These are phyloP conservation scores for Oryza australiensis DNA, from an alignment of 176 grass and related monocot genomes.

Conservation along the genomic window DNA sequence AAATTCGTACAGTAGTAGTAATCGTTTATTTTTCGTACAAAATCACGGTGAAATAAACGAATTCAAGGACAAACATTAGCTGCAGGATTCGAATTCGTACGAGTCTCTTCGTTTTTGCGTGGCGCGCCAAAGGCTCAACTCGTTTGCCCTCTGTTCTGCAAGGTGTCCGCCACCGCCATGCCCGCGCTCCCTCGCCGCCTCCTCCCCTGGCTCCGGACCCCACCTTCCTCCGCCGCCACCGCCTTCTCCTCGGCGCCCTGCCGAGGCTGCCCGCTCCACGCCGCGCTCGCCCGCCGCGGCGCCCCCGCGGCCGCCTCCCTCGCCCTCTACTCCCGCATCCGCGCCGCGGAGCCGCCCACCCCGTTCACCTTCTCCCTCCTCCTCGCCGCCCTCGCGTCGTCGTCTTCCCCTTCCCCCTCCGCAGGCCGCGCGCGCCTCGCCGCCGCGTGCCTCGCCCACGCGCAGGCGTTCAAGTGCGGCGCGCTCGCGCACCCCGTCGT, in stretches of 20 bases:
- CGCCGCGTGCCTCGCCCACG: constrained; percentile 44
- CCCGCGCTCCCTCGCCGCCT: not conserved
- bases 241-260: constrained; percentile 27
- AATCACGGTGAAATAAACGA: not conserved
- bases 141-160: not conserved
- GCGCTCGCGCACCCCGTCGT: constrained; percentile 53
- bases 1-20: not conserved
- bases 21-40: not conserved
- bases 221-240: not conserved
- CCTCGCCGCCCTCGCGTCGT: constrained; percentile 27
- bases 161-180: not conserved
- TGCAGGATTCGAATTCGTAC: not conserved
- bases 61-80: not conserved
- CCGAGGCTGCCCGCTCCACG: constrained; percentile 34
- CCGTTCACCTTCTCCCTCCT: constrained; percentile 60
- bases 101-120: not conserved
- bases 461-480: constrained; percentile 51
- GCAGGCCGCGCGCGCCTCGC: not conserved
- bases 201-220: not conserved
- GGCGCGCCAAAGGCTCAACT: not conserved
- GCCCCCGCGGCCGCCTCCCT: constrained; percentile 29
- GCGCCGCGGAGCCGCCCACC: constrained; percentile 34
- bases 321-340: constrained; percentile 58
- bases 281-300: constrained; percentile 41
- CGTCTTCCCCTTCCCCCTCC: not conserved